These are phyloP conservation scores for Hygrophila difformis DNA, from an alignment of 257 asterid genomes.

Conservation along the genomic window DNA sequence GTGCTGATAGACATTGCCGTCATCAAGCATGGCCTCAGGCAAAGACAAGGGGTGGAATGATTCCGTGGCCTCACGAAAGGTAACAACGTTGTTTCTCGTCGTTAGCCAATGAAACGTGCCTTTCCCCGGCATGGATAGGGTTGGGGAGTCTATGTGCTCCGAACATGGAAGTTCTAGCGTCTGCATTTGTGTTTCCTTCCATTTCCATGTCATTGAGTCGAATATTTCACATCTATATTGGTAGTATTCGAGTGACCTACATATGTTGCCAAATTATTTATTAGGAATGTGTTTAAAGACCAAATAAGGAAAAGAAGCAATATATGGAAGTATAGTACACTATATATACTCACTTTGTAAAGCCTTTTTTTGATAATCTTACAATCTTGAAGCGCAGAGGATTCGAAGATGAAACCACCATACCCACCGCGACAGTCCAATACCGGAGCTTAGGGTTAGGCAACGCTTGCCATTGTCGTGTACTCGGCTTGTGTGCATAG, in stretches of 20 bases:
- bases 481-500: slow-evolving; percentile 21
- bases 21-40: no score
- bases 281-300: no score
- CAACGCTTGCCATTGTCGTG: slow-evolving; percentile 16
- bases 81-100: no score
- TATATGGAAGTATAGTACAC: not conserved
- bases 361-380: not conserved
- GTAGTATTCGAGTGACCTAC: not conserved
- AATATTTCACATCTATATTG: slow-evolving; percentile 14
- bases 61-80: no score
- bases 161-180: no score
- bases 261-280: no score
- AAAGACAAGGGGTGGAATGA: no score
- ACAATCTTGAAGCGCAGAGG: slow-evolving; percentile 22
- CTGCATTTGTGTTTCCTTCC: slow-evolving; percentile 6
- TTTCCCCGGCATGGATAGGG: no score
- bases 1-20: no score
- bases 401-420: slow-evolving; percentile 5
- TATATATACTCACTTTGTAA: not conserved
- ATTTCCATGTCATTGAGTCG: slow-evolving; percentile 18
- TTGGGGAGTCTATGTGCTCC: no score
- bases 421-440: not conserved
- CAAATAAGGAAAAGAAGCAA: not conserved
- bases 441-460: slow-evolving; percentile 17
- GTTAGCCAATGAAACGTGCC: no score